Evolutionary conservation across 129 eudicot genomes (phyloP).

Genomic region (Helianthus annuus): HanXRQr2.0-SUNRISE NC_035441.2:120582219-120582718

Average conservation of each 20-base stretch:
- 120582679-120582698: constrained; percentile 88
- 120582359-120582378: too few relatives aligned
- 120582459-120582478: constrained; percentile 67
- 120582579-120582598: constrained; percentile 71
- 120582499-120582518: constrained; percentile 73
- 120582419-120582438: constrained; percentile 67
- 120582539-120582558: constrained; percentile 74
- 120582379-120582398: not conserved
- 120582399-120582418: constrained; percentile 78
- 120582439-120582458: constrained; percentile 52
- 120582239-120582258: constrained; percentile 63
- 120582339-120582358: not conserved
- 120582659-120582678: constrained; percentile 90
- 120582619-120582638: constrained; percentile 76
- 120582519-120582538: constrained; percentile 71
- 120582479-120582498: constrained; percentile 81
- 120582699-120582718: constrained; percentile 69
- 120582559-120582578: constrained; percentile 43
- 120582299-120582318: constrained; percentile 62
- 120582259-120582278: constrained; percentile 58
- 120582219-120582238: constrained; percentile 73
- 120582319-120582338: constrained; percentile 50
- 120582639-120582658: constrained; percentile 86
- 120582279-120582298: constrained; percentile 66
- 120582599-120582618: constrained; percentile 52